Evolutionary conservation across 768 basidiomycete genomes (phyloP), one percentile per base, ranked within the genome.

Genomic region (Rubroboletus pulcherrimus): DNA sequence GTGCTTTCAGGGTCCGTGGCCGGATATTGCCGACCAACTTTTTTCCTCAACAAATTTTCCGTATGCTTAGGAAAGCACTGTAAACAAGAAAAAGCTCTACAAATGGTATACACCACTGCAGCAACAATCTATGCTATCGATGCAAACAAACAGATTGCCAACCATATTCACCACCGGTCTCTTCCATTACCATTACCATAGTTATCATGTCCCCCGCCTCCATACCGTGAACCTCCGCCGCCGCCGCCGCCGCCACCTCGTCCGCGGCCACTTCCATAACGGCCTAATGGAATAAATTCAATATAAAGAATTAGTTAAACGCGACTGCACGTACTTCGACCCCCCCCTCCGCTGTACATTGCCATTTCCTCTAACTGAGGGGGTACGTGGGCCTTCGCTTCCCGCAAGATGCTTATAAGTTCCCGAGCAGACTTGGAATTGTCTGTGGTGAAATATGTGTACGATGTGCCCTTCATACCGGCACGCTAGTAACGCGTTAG

Each of bases 371-470:
- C 89, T 0, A 99, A 78, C 65, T 96, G 91, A 54, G 92, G 83
- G 26, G 95, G 93, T 35, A 98, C 80, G 45, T 77, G 75, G 14
- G 92, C 85, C 68, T 94, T 94, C 21, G 93, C 91, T 71, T 97
- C 94, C 53, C 81, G 77, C 58, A 98, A 75, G 60, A 98, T 97
- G 54, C 73, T 78, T 55, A 98, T 77, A 10, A 99, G 82, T 66
- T 99, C 97, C 39, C 93, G 89, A 24, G 96, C 95, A 59, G 87
- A 85, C 75, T 96, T 97, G 47, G 92, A 85, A 71, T 97, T 96
- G 65, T 98, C 93, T 47, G 95, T 91, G 44, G 93, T 97, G 76
- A 98, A 94, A 79, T 93, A 98, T 7, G 95, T 96, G 74, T 91
- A 95, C 1, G 93, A 91, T 38, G 85, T 87, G 62, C 95, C 95